Evolutionary conservation across 768 basidiomycete genomes (phyloP), one percentile per base, ranked within the genome.

Genomic region (Cystobasidium onofrii): DNA sequence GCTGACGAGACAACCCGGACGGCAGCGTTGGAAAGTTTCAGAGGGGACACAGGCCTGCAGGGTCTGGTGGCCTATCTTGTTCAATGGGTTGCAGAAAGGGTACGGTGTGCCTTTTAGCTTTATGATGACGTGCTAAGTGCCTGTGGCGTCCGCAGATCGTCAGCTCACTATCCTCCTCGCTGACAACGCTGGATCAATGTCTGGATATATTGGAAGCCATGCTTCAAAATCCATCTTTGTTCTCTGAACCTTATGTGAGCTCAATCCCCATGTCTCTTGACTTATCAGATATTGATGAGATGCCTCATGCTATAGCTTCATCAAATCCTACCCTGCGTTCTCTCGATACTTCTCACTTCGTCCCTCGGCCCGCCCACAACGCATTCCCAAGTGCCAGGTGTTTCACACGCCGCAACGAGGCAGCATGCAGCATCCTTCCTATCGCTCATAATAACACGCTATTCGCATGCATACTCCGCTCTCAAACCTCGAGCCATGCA

Each of bases 221-320:
- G 17, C 82, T 96, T 62, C 89, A 90, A 69, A 99, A 98, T 81
- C 83, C 85, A 34, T 89, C 90, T 0, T 83, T 99, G 4, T 97
- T 97, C 80, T 87, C 97, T 27, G 96, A 99, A 81, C 96, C 95
- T 54, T 98, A 96, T 80, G 93, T 96, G 78, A 80, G 91, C 85
- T 33, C 27, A 12, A n/a, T 12, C n/a, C 36, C 10, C 60, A n/a
- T 63, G 41, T 63, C 41, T 4, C 18, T 1, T 57, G 50, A 36
- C n/a, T 46, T 31, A 69, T 50, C 41, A 17, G 50, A 18, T 17
- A n/a, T 29, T 36, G 33, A 41, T 1, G 43, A 46, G 18, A 27
- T 66, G 70, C 17, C 12, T 15, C 15, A 29, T 13, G 15, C 20
- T 64, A 41, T 76, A 97, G 93, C 85, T 98, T 3, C 96, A 98